Conservation (phyloP, 208 protist genomes). For the Naegleria fowleri region DNA sequence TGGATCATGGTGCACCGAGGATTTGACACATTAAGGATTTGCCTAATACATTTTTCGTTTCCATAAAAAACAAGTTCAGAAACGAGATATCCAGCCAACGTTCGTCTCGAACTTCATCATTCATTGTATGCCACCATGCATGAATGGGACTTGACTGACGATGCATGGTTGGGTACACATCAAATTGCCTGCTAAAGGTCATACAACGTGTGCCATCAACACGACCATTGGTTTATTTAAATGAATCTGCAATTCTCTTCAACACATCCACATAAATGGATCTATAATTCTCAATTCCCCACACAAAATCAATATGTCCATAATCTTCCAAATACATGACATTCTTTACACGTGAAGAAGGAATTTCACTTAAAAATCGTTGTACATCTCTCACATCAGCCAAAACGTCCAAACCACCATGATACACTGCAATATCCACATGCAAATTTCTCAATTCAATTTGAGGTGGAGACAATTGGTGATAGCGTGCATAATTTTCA, state of each 20-base stretch:
- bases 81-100: no score
- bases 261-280: not conserved
- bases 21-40: no score
- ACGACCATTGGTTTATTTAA: not conserved
- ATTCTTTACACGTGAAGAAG: not conserved
- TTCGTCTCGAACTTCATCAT: no score
- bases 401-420: conserved; percentile 35
- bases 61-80: no score
- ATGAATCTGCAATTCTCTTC: not conserved
- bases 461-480: not conserved
- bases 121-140: no score
- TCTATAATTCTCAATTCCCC: not conserved
- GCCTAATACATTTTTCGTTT: no score
- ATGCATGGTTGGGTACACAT: no score
- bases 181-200: no score
- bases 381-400: conserved; percentile 31
- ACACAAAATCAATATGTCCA: conserved; percentile 40
- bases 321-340: not conserved
- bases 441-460: not conserved
- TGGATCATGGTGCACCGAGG: no score
- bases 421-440: conserved; percentile 24
- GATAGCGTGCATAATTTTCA: conserved; percentile 18
- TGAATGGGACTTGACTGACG: no score
- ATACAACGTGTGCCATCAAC: no score
- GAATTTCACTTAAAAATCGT: not conserved